These are phyloP conservation scores for Fusarium pininemorale DNA, from an alignment of 2,329 filamentous ascomycete species.

Conservation along the genomic window DNA sequence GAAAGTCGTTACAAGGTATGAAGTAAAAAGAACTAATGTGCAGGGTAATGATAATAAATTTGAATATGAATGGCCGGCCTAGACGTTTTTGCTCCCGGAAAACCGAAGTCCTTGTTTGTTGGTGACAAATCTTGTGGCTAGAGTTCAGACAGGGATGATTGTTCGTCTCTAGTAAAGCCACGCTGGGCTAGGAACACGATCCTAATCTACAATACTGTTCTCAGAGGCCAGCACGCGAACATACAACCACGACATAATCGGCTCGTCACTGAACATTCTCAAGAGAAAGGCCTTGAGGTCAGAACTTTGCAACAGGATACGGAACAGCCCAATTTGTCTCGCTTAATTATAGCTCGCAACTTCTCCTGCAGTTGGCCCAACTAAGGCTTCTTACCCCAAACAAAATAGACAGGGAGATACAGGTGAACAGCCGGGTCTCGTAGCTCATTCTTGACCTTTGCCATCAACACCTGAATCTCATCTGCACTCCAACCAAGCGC, in stretches of 20 bases:
- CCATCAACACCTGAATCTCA: conserved; percentile 27
- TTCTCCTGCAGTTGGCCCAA: accelerated
- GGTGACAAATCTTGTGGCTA: too few species aligned
- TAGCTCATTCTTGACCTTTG: conserved; percentile 28
- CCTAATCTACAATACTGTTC: too few species aligned
- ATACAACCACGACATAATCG: too few species aligned
- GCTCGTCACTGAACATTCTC: too few species aligned
- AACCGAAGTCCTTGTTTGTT: too few species aligned
- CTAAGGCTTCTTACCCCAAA: conserved; percentile 22
- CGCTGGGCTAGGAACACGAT: too few species aligned
- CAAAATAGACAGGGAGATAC: conserved; percentile 22
- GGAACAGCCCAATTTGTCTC: not conserved
- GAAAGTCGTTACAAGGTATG: not conserved
- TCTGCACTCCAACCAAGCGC: conserved; percentile 24
- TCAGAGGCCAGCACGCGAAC: too few species aligned
- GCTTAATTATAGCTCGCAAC: not conserved
- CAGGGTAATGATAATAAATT: too few species aligned
- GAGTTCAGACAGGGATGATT: too few species aligned
- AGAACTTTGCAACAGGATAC: not conserved
- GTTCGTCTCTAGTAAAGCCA: too few species aligned
- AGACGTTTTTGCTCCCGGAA: too few species aligned
- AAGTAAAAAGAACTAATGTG: not conserved
- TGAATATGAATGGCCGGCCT: too few species aligned
- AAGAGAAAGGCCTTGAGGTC: not conserved
- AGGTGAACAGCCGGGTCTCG: conserved; percentile 20